Evolutionary conservation across 345 rosid species (phyloP), one percentile per base, ranked within the genome.

Genomic region (Boechera stricta): DNA sequence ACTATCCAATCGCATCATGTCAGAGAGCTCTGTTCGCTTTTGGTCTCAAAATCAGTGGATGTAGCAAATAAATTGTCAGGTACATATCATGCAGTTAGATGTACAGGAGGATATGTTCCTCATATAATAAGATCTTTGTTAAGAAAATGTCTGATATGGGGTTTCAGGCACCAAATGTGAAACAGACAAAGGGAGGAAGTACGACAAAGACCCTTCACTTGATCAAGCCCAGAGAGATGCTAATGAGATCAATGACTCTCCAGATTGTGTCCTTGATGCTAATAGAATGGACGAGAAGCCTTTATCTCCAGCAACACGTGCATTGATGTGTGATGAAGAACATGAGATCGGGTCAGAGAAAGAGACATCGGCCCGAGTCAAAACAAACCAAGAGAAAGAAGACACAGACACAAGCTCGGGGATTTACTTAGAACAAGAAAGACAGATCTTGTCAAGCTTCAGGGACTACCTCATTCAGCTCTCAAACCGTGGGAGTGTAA

Each of bases 241-340:
- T 80, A 61, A 72, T 38, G 69, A 67, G 71, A 77, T 57, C 31
- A 71, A 71, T 38, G 80, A 57, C 63, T 63, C 59, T 75, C 80
- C 70, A 35, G 75, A 71, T 38, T 55, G 74, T 71, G 75, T 55
- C 32, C 76, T 70, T 41, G 67, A 71, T 11, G 77, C 78, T 41
- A 66, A 26, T 73, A 69, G 77, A 72, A 77, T 69, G 36, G 47
- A 64, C 8, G 74, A 73, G 73, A 80, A 64, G 55, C 84, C 85
- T 13, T 1, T 79, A 59, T 87, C 87, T 64, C 88, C 89, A 51
- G 90, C 80, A 64, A 87, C 86, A 62, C 84, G 85, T 11, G 88
- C 88, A 69, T 74, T 85, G 82, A 82, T 85, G 90, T 88, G 93
- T 80, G 87, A 87, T 72, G 93, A 88, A 44, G 82, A 88, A 64